These are phyloP conservation scores for Brasilioporus rufonigricans DNA, from an alignment of 768 basidiomycete species.

Conservation along the genomic window DNA sequence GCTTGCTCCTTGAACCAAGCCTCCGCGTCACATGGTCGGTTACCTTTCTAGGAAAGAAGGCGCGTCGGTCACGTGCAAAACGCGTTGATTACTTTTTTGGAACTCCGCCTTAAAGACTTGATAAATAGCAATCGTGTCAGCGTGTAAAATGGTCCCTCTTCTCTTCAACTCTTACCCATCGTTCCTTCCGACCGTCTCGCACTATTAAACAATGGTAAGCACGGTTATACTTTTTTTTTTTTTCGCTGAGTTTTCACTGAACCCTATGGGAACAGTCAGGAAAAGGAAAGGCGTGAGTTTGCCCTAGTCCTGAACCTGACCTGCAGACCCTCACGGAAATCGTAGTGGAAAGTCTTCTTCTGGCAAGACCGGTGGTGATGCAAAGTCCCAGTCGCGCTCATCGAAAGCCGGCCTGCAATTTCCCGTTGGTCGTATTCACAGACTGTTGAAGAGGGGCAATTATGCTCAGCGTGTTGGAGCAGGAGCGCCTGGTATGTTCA, in stretches of 20 bases:
- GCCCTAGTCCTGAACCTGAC: conserved; percentile 1
- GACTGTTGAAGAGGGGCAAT: conserved; percentile 71
- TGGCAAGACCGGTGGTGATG: conserved; percentile 48
- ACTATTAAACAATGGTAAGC: conserved; percentile 33
- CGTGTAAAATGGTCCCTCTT: conserved; percentile 1
- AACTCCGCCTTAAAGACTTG: conserved; percentile 31
- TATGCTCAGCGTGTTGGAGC: conserved; percentile 70
- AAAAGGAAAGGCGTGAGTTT: conserved; percentile 52
- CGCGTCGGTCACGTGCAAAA: conserved; percentile 35
- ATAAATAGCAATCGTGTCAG: conserved; percentile 33
- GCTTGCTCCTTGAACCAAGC: conserved; percentile 13
- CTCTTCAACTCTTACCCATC: conserved; percentile 18
- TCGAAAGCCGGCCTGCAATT: conserved; percentile 64
- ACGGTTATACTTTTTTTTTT: not conserved
- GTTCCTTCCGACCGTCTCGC: conserved; percentile 7
- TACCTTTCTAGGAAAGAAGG: conserved; percentile 19
- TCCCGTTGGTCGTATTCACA: conserved; percentile 82
- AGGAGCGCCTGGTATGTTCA: conserved; percentile 57
- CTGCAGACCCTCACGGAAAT: not conserved
- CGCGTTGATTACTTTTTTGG: conserved; percentile 33
- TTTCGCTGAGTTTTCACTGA: conserved; percentile 7
- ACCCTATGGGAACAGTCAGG: conserved; percentile 39
- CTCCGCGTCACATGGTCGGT: conserved; percentile 15
- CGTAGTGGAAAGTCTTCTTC: conserved; percentile 46
- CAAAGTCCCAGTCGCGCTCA: conserved; percentile 67